Evolutionary conservation across 2,329 filamentous ascomycete genomes (phyloP).

Genomic region (Fusarium pseudonygamai): DNA sequence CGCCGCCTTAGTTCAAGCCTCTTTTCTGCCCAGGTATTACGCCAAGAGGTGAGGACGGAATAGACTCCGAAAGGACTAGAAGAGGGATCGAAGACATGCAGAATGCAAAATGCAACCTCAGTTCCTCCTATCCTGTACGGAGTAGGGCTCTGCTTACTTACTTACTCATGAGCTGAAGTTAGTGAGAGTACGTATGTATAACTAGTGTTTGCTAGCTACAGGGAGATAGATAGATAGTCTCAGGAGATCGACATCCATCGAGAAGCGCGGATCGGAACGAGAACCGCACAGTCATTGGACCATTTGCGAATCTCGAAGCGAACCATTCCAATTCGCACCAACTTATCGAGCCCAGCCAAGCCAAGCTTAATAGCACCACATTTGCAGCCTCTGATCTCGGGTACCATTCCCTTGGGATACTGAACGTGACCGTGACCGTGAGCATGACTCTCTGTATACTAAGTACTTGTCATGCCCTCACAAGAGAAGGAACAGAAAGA

Average conservation of each 20-base stretch:
- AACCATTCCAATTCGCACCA: neutral
- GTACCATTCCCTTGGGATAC: neutral
- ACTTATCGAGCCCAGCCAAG: neutral
- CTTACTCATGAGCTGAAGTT: neutral
- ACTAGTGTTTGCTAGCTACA: neutral
- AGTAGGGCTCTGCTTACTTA: neutral
- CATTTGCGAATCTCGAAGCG: neutral
- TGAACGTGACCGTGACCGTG: neutral
- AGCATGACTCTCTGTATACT: neutral
- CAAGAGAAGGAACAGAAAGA: neutral
- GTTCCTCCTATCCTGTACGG: neutral
- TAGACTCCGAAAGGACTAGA: slow-evolving; percentile 15
- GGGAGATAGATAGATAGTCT: neutral
- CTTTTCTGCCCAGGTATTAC: neutral
- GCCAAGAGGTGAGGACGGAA: slow-evolving; percentile 23
- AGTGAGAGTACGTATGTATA: neutral
- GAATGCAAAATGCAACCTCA: neutral
- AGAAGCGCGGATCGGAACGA: slow-evolving; percentile 20
- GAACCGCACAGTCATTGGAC: neutral
- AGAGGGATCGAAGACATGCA: slow-evolving; percentile 3
- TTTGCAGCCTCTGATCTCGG: neutral
- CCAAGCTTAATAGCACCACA: neutral
- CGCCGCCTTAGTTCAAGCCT: slow-evolving; percentile 19
- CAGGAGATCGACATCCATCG: slow-evolving; percentile 14
- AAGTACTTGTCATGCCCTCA: neutral